Base-by-base conservation (phyloP, 148 eudicot species). In the Fagopyrum tataricum region DNA sequence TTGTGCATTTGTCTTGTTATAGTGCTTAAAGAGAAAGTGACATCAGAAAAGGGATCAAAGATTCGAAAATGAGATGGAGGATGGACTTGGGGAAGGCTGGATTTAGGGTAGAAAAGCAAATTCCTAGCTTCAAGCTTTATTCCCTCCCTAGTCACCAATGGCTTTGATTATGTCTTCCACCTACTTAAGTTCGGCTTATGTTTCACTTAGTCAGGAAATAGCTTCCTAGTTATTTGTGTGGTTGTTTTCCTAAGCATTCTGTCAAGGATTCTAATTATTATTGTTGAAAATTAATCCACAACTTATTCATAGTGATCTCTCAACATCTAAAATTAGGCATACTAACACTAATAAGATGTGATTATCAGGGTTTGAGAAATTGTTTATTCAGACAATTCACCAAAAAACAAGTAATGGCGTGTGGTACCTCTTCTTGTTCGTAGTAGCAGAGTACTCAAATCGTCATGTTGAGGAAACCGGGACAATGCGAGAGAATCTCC, bases 91-190 rank as follows among this genome's bases (percentile, higher is more conserved):
- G 66, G 66, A 23, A 59, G 12, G 66, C 9, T 24, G 66, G 66
- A 59, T 59, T 59, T 24, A 24, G 66, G 66, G 66, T 23, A 59
- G 39, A 59, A 59, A 59, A 59, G 66, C 66, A 59, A 10, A 24
- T 59, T 9, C 39, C 64, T 56, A 56, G 18, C 37, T 62, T 7
- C 41, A 62, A 10, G 31, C 67, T 31, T 62, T 62, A 53, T 53
- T 53, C 59, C 59, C 24, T 53, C 59, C 59, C 24, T 18, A 18
- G 24, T 53, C 37, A 2, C 42, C 4, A 24, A 62, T 26, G 67
- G 67, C 13, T 31, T 62, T 62, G 39, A 62, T 62, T 31, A 31
- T 62, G 42, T 31, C 67, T 9, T 11, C 67, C 67, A 62, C 42
- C 43, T 11, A 62, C 13, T 13, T 37, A 62, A 37, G 68, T 12